Percentiles rank a stretch among this genome's conserved stretches.
phyloP scores from a whole-genome alignment of 2,329 filamentous ascomycete species.

The Neodidymelliopsis sp. region DNA sequence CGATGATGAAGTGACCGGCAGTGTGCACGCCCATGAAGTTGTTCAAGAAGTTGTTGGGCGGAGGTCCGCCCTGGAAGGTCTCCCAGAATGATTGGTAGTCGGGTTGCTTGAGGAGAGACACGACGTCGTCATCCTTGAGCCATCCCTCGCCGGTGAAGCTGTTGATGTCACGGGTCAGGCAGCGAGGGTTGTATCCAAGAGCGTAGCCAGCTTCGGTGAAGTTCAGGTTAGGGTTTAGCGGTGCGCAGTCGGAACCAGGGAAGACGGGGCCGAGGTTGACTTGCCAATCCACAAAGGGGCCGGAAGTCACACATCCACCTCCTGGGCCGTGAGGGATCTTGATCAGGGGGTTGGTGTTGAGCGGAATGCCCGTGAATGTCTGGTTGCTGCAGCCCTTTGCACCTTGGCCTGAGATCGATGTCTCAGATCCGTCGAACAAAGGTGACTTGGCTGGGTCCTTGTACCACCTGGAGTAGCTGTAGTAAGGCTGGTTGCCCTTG shows the following conservation, averaged over 20 bases:
- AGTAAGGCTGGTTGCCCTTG: constrained; percentile 53
- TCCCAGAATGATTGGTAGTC: constrained; percentile 42
- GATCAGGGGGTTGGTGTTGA: constrained; percentile 33
- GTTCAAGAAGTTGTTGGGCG: constrained; percentile 36
- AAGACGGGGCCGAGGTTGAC: constrained; percentile 41
- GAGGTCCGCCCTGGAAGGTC: constrained; percentile 46
- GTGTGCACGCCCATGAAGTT: constrained; percentile 55
- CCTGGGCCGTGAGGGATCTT: constrained; percentile 58
- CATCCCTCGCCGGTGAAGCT: constrained; percentile 20
- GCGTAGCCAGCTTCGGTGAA: constrained; percentile 29
- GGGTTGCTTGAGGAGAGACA: constrained; percentile 21
- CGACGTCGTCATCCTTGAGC: constrained; percentile 21
- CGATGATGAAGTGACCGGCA: constrained; percentile 56
- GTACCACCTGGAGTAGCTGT: constrained; percentile 63
- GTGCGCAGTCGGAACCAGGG: background rate
- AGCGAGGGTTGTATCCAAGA: constrained; percentile 48
- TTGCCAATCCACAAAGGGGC: constrained; percentile 57
- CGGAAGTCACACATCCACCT: constrained; percentile 62
- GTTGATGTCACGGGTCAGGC: constrained; percentile 51
- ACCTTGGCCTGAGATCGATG: constrained; percentile 59
- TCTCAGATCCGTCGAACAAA: constrained; percentile 65
- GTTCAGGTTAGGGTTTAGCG: background rate
- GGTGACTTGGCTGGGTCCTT: constrained; percentile 57
- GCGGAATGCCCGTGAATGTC: constrained; percentile 23
- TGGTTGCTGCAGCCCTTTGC: constrained; percentile 32